These are phyloP conservation scores for Lepidium aucheri DNA, from an alignment of 345 rosid species.

Conservation along the genomic window DNA sequence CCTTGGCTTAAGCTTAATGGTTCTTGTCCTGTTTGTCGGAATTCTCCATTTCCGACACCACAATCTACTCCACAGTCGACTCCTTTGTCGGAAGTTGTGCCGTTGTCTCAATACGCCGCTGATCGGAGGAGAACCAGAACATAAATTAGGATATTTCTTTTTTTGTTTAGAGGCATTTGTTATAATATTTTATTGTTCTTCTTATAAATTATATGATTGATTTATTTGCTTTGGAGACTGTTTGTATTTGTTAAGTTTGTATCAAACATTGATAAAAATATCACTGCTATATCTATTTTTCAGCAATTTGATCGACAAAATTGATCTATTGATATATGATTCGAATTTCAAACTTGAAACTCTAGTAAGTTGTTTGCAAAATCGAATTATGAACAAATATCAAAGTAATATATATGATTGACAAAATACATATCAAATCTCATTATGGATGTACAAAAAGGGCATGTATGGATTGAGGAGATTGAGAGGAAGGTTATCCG, in stretches of 20 bases:
- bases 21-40: slow-evolving; percentile 95
- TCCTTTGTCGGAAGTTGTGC: slow-evolving; percentile 91
- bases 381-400: too few species aligned
- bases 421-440: too few species aligned
- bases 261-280: neutral
- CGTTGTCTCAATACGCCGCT: slow-evolving; percentile 80
- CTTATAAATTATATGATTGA: neutral
- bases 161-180: neutral
- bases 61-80: slow-evolving; percentile 76
- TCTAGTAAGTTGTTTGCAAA: too few species aligned
- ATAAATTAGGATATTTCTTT: slow-evolving; percentile 3
- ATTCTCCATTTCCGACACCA: slow-evolving; percentile 74
- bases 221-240: slow-evolving; percentile 10
- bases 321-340: too few species aligned
- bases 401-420: too few species aligned
- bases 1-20: slow-evolving; percentile 96
- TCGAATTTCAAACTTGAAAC: too few species aligned
- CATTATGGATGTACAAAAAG: too few species aligned
- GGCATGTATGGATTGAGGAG: too few species aligned
- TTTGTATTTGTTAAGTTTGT: neutral
- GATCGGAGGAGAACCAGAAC: slow-evolving; percentile 65
- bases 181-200: neutral
- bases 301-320: too few species aligned
- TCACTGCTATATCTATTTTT: neutral
- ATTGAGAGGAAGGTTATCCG: too few species aligned